A percentile compares a stretch with the other conserved stretches of the same genome.
Evolutionary conservation across 1,139 yeast genomes (phyloP).

Genomic region (Dujonia santamariae): DNA sequence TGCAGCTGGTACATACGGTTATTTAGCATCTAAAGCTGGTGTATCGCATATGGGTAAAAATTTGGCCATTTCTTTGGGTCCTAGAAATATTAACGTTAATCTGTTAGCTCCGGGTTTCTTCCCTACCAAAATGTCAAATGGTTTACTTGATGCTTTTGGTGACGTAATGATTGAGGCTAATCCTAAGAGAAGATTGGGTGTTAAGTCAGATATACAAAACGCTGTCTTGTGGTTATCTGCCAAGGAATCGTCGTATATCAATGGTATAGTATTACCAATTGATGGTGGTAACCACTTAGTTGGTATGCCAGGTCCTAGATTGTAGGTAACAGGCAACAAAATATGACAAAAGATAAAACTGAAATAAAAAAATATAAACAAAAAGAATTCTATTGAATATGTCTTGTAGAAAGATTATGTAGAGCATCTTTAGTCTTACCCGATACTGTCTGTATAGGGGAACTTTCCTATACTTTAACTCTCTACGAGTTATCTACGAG

Average conservation of each 20-base stretch:
- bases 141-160: conserved; percentile 56
- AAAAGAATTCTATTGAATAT: too few species aligned
- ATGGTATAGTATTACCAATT: conserved; percentile 70
- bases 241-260: conserved; percentile 57
- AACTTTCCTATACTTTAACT: too few species aligned
- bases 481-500: too few species aligned
- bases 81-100: conserved; percentile 64
- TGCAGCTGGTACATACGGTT: conserved; percentile 59
- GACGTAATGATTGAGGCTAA: conserved; percentile 45
- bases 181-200: conserved; percentile 68
- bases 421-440: too few species aligned
- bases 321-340: too few species aligned
- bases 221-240: conserved; percentile 61
- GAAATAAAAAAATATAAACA: too few species aligned
- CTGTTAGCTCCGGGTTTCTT: conserved; percentile 77
- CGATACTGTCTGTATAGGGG: not conserved
- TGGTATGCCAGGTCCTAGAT: conserved; percentile 14
- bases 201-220: conserved; percentile 56
- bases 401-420: too few species aligned
- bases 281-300: conserved; percentile 61
- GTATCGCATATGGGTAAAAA: conserved; percentile 67
- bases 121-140: conserved; percentile 75
- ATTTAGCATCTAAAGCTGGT: conserved; percentile 75
- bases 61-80: conserved; percentile 63
- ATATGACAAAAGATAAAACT: too few species aligned